Evolutionary conservation across 106 monocot species (phyloP).

Genomic region (Dendrobium officinale): DNA sequence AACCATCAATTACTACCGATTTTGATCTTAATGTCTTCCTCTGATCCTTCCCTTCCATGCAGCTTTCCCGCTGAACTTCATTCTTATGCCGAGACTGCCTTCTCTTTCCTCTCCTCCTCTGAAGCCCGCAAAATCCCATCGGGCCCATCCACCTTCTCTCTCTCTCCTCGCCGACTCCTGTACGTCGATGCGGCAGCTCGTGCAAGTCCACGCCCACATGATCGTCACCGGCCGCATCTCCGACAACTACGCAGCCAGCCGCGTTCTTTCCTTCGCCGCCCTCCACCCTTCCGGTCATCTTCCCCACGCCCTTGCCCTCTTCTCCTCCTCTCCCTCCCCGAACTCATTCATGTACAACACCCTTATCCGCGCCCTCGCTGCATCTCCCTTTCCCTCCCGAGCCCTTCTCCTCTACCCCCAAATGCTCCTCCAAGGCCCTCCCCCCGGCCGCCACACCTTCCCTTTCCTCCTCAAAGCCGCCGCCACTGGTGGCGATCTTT

Average conservation of each 20-base stretch:
- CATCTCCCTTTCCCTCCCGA: slow-evolving; percentile 23
- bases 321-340: slow-evolving; percentile 33
- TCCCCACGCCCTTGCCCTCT: slow-evolving; percentile 36
- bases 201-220: slow-evolving; percentile 74
- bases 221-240: slow-evolving; percentile 57
- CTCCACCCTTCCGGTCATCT: slow-evolving; percentile 36
- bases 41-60: neutral
- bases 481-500: slow-evolving; percentile 1
- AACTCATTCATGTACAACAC: slow-evolving; percentile 93
- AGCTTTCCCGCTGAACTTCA: neutral
- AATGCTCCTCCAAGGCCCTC: slow-evolving; percentile 25
- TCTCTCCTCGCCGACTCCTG: slow-evolving; percentile 66
- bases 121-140: neutral
- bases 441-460: slow-evolving; percentile 74
- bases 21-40: too few species aligned
- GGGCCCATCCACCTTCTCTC: slow-evolving; percentile 22
- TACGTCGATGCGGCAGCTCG: slow-evolving; percentile 40
- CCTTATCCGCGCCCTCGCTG: slow-evolving; percentile 55
- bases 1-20: too few species aligned
- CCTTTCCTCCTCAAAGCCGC: slow-evolving; percentile 75
- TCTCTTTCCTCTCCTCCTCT: neutral
- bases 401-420: slow-evolving; percentile 34
- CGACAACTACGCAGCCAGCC: slow-evolving; percentile 71
- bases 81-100: neutral
- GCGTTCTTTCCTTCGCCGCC: slow-evolving; percentile 48